Base-by-base conservation (phyloP, 106 monocot species). In the Posidonia australis region DNA sequence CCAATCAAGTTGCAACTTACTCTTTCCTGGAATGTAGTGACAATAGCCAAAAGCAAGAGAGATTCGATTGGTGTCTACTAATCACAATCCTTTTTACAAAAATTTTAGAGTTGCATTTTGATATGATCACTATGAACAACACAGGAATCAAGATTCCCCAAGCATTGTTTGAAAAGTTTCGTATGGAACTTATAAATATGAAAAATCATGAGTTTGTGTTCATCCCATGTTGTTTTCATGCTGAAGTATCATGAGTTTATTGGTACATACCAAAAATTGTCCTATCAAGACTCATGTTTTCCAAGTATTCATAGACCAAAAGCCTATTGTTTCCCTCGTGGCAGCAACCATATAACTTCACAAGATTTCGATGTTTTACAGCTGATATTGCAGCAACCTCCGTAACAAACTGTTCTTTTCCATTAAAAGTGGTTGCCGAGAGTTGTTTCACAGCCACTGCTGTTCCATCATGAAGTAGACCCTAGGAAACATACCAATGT, bases 281-380 rank as follows among this genome's bases (percentile, higher is more conserved):
- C 13, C 20, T 41, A 14, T 43, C 42, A 24, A 63, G 63, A 19
- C 63, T 63, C 29, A 22, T 45, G 20, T 63, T 63, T 45, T 63
- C 63, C 19, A 63, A 2, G 22, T 63, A 63, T 45, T 63, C 63
- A 23, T 63, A 63, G 11, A 63, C 63, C 22, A 63, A 42, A 45
- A 44, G 9, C 13, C 63, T 21, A 1, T 17, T 63, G n/a, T 52
- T 20, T 52, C 51, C 66, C 28, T 66, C 28, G 51, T 29, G 9
- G 30, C 66, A 66, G 41, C 51, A 52, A 6, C 66, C 66, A 52
- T 30, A 17, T 5, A 66, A 28, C 51, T 66, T 51, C 27, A 66
- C 66, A 51, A 66, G 66, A 51, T 66, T 66, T 29, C 49, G 51
- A 25, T 66, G 66, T 25, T 29, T 43, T 2, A 45, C 63, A 5